Percentiles rank a stretch among this genome's conserved stretches.
These are phyloP conservation scores for Mucor circinelloides DNA, from an alignment of 371 early-diverging fungal species.

Conservation along the genomic window DNA sequence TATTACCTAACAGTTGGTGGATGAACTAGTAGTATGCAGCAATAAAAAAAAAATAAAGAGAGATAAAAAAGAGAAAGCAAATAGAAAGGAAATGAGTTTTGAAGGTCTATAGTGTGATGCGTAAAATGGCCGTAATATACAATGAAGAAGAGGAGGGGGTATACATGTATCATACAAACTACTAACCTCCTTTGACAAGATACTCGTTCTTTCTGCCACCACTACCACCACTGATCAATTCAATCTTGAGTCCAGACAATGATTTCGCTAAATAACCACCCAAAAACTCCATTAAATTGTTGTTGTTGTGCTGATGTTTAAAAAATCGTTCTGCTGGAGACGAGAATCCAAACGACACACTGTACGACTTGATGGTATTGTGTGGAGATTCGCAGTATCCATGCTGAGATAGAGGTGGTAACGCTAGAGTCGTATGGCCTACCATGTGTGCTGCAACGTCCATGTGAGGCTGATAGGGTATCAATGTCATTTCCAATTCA, in stretches of 20 bases:
- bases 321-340: background rate
- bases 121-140: background rate
- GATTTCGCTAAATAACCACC: constrained; percentile 52
- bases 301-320: constrained; percentile 11
- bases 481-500: constrained; percentile 29
- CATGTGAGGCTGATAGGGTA: constrained; percentile 29
- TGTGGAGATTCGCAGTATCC: constrained; percentile 37
- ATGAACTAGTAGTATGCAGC: background rate
- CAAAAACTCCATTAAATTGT: constrained; percentile 37
- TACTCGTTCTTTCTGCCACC: constrained; percentile 34
- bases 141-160: background rate
- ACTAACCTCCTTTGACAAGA: constrained; percentile 53
- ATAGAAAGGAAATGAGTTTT: background rate
- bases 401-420: constrained; percentile 6
- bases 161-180: constrained; percentile 5
- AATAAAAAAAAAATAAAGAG: background rate
- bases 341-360: constrained; percentile 33
- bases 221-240: constrained; percentile 33
- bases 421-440: constrained; percentile 8
- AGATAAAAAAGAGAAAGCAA: background rate
- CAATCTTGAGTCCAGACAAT: constrained; percentile 51
- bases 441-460: constrained; percentile 41
- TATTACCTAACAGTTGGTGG: constrained; percentile 11
- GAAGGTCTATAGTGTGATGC: too few relatives aligned
- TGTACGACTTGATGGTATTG: constrained; percentile 10